Evolutionary conservation across 208 protist species (phyloP).

Genomic region (Vickermania spadyakhi): DNA sequence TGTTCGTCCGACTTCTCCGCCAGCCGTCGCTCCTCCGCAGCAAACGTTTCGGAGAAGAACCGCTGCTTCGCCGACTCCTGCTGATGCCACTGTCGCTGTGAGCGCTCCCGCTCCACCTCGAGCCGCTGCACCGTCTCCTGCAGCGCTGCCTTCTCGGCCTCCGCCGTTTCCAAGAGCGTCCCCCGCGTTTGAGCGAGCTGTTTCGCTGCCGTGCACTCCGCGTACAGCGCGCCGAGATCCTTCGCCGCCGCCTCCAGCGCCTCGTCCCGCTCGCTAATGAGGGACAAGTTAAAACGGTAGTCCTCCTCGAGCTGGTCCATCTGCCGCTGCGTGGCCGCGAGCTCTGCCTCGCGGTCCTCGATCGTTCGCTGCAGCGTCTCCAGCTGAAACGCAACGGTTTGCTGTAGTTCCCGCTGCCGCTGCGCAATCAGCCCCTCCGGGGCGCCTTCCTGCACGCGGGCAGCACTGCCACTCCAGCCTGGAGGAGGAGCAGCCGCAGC

Average conservation of each 20-base stretch:
- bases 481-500: neutral
- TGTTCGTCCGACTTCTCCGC: constrained; percentile 45
- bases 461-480: neutral
- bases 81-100: constrained; percentile 23
- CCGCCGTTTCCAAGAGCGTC: constrained; percentile 26
- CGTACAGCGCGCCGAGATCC: constrained; percentile 73
- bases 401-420: constrained; percentile 73
- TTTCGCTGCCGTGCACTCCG: constrained; percentile 51
- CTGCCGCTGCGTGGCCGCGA: constrained; percentile 35
- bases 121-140: constrained; percentile 43
- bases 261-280: constrained; percentile 78
- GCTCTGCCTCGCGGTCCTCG: constrained; percentile 50
- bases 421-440: too few relatives aligned
- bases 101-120: constrained; percentile 42
- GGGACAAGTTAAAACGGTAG: constrained; percentile 86
- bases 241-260: constrained; percentile 70
- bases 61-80: constrained; percentile 48
- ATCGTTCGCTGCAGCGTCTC: constrained; percentile 52
- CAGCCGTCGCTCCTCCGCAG: constrained; percentile 29
- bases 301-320: constrained; percentile 76
- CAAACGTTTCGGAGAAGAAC: constrained; percentile 25
- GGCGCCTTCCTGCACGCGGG: too few relatives aligned
- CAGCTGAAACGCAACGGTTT: constrained; percentile 66
- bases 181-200: constrained; percentile 21
- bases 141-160: constrained; percentile 26